A percentile compares a stretch with the other conserved stretches of the same genome.
These are phyloP conservation scores for Solanum bulbocastanum DNA, from an alignment of 257 asterid species.

Conservation along the genomic window DNA sequence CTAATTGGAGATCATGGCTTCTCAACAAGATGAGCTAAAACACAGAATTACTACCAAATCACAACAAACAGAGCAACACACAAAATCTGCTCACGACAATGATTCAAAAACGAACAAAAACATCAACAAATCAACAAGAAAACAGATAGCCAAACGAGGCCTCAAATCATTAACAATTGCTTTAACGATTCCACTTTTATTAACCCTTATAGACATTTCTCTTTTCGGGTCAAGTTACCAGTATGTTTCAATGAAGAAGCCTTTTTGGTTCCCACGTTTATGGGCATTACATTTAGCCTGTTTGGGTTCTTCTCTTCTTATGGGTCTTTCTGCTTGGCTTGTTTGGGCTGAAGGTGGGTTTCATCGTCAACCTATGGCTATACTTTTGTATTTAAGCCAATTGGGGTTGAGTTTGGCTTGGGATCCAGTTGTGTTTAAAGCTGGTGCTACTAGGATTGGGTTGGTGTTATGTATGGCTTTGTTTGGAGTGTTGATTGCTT, in stretches of 20 bases:
- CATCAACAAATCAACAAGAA: neutral
- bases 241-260: constrained; percentile 45
- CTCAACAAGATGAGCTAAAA: constrained; percentile 37
- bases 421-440: constrained; percentile 76
- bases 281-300: constrained; percentile 79
- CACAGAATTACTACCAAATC: constrained; percentile 30
- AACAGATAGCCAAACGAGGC: constrained; percentile 59
- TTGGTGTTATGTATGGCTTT: constrained; percentile 45
- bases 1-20: constrained; percentile 47
- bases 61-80: neutral
- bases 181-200: constrained; percentile 43
- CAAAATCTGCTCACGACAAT: neutral
- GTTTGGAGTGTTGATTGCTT: constrained; percentile 51
- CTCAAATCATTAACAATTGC: constrained; percentile 59
- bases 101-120: neutral
- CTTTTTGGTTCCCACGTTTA: constrained; percentile 69
- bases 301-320: constrained; percentile 36
- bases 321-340: constrained; percentile 85
- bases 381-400: constrained; percentile 49
- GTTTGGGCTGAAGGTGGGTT: constrained; percentile 96
- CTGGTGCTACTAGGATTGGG: constrained; percentile 49
- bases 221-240: constrained; percentile 53
- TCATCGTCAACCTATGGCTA: constrained; percentile 51
- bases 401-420: constrained; percentile 46
- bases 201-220: constrained; percentile 40